phyloP scores from a whole-genome alignment of 2,329 filamentous ascomycete species.

The Epichloe gansuensis region DNA sequence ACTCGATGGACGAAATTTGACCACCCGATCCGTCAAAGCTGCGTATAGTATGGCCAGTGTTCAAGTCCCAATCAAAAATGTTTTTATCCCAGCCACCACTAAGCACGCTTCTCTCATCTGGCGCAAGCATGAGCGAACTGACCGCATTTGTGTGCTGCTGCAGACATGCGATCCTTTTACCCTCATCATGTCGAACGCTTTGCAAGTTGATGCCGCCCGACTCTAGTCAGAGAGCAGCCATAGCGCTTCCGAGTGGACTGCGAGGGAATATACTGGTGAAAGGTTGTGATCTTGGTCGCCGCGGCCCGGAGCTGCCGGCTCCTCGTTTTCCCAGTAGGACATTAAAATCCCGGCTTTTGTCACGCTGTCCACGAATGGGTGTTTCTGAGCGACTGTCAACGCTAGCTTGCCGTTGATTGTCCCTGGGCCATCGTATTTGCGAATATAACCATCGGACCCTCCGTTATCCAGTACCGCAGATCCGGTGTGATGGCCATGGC shows the following conservation, averaged over 20 bases:
- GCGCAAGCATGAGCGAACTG: conserved; percentile 68
- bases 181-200: conserved; percentile 87
- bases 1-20: conserved; percentile 82
- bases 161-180: conserved; percentile 72
- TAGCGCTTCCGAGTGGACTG: conserved; percentile 76
- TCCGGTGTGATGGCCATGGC: conserved; percentile 85
- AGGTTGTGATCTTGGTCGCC: conserved; percentile 48
- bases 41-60: conserved; percentile 66
- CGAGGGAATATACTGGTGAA: conserved; percentile 91
- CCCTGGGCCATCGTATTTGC: conserved; percentile 90
- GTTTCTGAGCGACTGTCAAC: conserved; percentile 85
- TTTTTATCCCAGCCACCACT: conserved; percentile 96
- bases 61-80: conserved; percentile 88
- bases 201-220: conserved; percentile 89
- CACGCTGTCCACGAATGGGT: conserved; percentile 95
- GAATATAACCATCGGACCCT: conserved; percentile 87
- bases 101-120: conserved; percentile 76
- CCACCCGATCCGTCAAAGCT: conserved; percentile 65
- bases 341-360: conserved; percentile 88
- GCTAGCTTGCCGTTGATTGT: conserved; percentile 92
- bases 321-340: conserved; percentile 98
- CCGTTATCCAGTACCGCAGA: conserved; percentile 88
- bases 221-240: conserved; percentile 84
- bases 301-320: conserved; percentile 38
- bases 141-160: conserved; percentile 84